These are phyloP conservation scores for Pontederia crassipes DNA, from an alignment of 176 grass and related monocot genomes.

Conservation along the genomic window DNA sequence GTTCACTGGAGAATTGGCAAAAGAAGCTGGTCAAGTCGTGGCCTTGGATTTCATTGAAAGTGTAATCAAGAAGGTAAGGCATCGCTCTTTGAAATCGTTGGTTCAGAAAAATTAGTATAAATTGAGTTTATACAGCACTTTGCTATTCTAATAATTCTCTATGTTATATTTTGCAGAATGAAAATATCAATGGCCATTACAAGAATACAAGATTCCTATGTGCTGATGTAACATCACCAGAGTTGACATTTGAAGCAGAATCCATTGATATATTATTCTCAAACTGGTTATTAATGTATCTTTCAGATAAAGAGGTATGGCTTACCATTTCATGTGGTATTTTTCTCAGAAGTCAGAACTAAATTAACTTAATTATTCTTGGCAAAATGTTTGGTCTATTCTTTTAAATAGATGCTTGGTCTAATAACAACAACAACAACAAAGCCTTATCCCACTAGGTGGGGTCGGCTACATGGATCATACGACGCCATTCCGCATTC, in stretches of 20 bases:
- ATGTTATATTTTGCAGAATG: conserved; percentile 49
- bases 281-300: conserved; percentile 97
- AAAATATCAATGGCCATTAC: conserved; percentile 73
- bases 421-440: no score
- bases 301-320: conserved; percentile 87
- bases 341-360: not conserved
- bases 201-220: conserved; percentile 79
- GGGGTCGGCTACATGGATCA: no score
- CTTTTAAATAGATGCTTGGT: not conserved
- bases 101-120: no score
- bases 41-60: conserved; percentile 97
- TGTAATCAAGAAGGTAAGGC: conserved; percentile 82
- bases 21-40: conserved; percentile 77
- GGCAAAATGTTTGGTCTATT: not conserved
- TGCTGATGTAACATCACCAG: conserved; percentile 74
- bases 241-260: conserved; percentile 57
- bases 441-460: no score
- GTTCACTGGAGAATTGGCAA: conserved; percentile 82
- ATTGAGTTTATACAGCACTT: not conserved
- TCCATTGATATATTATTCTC: conserved; percentile 93
- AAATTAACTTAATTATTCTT: not conserved
- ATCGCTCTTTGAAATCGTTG: no score
- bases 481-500: no score
- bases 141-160: conserved; percentile 8
- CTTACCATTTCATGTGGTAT: not conserved